A percentile compares a stretch with the other conserved stretches of the same genome.
These are phyloP conservation scores for Sarocladium strictum DNA, from an alignment of 2,329 filamentous ascomycete species.

Conservation along the genomic window DNA sequence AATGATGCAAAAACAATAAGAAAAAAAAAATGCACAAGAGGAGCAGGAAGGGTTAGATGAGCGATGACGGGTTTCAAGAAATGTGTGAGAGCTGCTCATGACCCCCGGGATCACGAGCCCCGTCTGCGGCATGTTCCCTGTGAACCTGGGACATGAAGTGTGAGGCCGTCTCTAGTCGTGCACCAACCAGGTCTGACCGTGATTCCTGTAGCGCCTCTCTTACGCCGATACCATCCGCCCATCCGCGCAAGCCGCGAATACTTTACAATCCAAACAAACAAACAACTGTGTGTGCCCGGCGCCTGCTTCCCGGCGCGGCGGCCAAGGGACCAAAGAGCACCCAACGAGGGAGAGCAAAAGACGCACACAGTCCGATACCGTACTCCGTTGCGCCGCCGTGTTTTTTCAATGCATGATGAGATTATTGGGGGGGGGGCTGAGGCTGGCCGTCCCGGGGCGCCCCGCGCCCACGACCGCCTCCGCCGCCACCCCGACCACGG, in stretches of 20 bases:
- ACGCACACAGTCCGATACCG: constrained; percentile 15
- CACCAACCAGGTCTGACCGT: neutral
- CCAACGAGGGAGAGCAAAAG: constrained; percentile 18
- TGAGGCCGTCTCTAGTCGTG: constrained; percentile 9
- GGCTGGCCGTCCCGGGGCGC: constrained; percentile 28
- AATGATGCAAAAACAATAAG: constrained; percentile 3
- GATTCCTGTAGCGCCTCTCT: constrained; percentile 1
- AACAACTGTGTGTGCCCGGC: constrained; percentile 11
- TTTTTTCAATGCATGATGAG: constrained; percentile 20
- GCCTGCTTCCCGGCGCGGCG: constrained; percentile 1
- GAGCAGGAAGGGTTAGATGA: constrained; percentile 6
- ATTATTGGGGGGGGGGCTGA: constrained; percentile 20
- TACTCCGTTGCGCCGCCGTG: constrained; percentile 18
- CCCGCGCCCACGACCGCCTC: constrained; percentile 29
- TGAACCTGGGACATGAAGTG: neutral
- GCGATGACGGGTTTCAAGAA: neutral
- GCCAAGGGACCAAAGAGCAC: constrained; percentile 17
- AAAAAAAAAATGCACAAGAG: neutral
- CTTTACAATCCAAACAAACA: constrained; percentile 36
- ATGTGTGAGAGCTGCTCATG: constrained; percentile 1
- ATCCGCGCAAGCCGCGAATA: constrained; percentile 34
- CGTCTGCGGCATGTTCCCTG: neutral
- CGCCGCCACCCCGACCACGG: constrained; percentile 28
- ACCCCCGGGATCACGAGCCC: neutral
- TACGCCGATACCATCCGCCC: constrained; percentile 18